These are phyloP conservation scores for Comarum palustre DNA, from an alignment of 306 rosid genomes.

Conservation along the genomic window DNA sequence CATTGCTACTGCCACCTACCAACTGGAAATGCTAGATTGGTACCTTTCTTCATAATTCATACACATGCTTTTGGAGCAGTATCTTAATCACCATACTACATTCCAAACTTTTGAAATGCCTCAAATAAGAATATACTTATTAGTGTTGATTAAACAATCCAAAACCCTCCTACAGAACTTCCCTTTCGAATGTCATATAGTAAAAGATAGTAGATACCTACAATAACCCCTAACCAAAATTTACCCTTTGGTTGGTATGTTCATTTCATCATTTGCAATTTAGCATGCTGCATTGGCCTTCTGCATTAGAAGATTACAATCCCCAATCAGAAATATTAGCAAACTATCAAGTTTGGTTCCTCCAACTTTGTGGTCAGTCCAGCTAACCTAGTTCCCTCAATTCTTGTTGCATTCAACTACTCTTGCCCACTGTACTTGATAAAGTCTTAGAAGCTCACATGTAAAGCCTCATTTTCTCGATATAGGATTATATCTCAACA, in stretches of 20 bases:
- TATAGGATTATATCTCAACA: too few relatives aligned
- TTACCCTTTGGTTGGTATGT: neutral
- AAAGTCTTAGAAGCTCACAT: too few relatives aligned
- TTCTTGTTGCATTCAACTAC: conserved; percentile 6
- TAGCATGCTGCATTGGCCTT: conserved; percentile 4
- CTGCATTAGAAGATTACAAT: neutral
- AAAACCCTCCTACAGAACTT: neutral
- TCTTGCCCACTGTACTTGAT: conserved; percentile 17
- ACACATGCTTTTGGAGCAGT: neutral
- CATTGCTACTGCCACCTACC: neutral
- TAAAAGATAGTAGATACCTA: neutral
- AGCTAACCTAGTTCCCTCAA: neutral
- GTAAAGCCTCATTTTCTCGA: too few relatives aligned
- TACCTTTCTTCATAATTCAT: conserved; percentile 13
- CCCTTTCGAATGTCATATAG: neutral
- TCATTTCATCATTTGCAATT: neutral
- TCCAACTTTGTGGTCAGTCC: neutral
- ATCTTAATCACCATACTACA: neutral
- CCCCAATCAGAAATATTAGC: neutral
- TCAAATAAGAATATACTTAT: neutral
- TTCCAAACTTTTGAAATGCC: neutral
- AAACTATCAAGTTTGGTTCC: neutral
- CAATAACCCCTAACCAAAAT: neutral
- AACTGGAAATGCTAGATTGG: neutral
- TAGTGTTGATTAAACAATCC: neutral